Evolutionary conservation across 2,329 filamentous ascomycete species (phyloP), one percentile per base, ranked within the genome.

Genomic region (Metarhizium brunneum): DNA sequence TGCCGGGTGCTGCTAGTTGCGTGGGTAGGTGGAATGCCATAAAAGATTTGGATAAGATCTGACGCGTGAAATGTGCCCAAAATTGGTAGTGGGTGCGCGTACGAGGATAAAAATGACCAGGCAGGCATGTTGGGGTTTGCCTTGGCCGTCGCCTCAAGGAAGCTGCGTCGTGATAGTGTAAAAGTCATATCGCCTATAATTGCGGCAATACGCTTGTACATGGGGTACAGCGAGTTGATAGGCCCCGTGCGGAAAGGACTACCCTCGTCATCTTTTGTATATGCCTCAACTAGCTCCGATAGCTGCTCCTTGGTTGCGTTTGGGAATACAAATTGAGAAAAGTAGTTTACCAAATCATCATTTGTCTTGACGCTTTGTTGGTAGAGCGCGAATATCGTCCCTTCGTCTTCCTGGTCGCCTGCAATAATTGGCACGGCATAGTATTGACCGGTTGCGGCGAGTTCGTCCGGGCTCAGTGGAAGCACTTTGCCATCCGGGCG

Each of bases 351-450:
- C 0, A 36, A 13, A 13, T 13, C 7, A 36, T 36, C 76, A 0
- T 92, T 61, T 6, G 82, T 69, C 1, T 71, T 70, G 0, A 77
- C 82, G 1, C 77, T 86, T 10, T 81, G 87, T 52, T 92, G 72
- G 66, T 91, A 89, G 36, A 69, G 65, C 5, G 84, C 76, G 65
- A 92, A 90, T 2, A 92, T 69, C 0, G 88, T 90, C 18, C 88
- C 87, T 68, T 92, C 88, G 64, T 92, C 88, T 72, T 92, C 87
- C 68, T 90, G 86, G 64, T 90, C 80, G 47, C 88, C 87, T 43
- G 87, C 79, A 60, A 79, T 79, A 71, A 76, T 73, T 40, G 77
- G 76, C 2, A 79, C 76, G 1, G 73, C 70, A 20, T 76, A 67
- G 57, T 85, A 85, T 67, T 87, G 90, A 4, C 77, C 80, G 0